Conservation (phyloP, 2,329 filamentous ascomycete species). For the Furcasterigmium sp. region DNA sequence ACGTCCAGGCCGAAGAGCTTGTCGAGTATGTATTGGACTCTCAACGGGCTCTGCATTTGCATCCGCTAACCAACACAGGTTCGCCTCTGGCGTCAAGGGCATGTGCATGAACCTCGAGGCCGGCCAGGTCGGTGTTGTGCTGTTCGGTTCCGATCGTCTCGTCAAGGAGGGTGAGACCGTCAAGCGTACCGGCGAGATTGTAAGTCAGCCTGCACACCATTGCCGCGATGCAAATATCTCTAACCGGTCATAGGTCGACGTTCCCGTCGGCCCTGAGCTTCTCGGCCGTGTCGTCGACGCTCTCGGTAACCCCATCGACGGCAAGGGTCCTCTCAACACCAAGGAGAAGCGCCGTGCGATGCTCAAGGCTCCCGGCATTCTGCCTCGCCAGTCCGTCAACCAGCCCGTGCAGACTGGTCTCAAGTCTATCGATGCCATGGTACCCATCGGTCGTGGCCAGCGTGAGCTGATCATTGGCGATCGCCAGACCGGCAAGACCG, state of each 20-base stretch:
- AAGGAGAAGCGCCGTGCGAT: constrained; percentile 92
- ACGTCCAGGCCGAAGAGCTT: constrained; percentile 99
- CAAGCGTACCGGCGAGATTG: constrained; percentile 99
- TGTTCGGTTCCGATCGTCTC: constrained; percentile 99
- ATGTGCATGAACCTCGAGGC: constrained; percentile 99
- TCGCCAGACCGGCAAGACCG: constrained; percentile 99
- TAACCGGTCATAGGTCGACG: constrained; percentile 69
- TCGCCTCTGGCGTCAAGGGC: constrained; percentile 99
- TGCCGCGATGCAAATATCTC: constrained; percentile 7
- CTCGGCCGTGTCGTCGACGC: constrained; percentile 98
- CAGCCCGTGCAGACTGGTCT: constrained; percentile 99
- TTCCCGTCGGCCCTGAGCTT: constrained; percentile 87
- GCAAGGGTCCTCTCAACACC: constrained; percentile 95
- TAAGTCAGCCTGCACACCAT: too few species aligned
- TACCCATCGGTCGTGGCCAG: constrained; percentile 98
- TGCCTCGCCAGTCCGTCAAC: constrained; percentile 95
- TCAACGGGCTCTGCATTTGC: constrained; percentile 7
- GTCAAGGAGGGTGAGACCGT: constrained; percentile 99
- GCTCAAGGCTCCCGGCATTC: constrained; percentile 97
- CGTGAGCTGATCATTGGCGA: constrained; percentile 99
- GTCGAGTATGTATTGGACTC: constrained; percentile 76
- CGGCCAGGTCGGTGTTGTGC: constrained; percentile 99
- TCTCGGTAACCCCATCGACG: constrained; percentile 98
- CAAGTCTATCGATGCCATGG: constrained; percentile 99
- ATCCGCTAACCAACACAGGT: constrained; percentile 49